Conservation (phyloP, 768 basidiomycete genomes). For the Tricholoma furcatifolium region DNA sequence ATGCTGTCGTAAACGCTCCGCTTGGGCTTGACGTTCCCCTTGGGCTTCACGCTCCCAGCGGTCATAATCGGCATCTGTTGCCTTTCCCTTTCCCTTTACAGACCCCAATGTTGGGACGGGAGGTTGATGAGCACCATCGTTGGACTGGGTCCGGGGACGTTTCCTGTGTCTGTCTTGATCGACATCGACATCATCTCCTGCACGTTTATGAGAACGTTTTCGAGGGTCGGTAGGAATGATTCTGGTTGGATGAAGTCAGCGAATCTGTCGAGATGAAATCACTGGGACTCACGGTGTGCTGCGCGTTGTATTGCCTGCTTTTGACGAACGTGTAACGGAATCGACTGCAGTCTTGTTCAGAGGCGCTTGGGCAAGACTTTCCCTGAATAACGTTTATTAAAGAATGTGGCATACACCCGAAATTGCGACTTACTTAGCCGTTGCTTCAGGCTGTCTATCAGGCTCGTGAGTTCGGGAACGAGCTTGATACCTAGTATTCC, state of each 20-base stretch:
- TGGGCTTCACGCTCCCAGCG: background rate
- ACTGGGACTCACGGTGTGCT: too few species aligned
- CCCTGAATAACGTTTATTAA: background rate
- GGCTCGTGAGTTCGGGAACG: background rate
- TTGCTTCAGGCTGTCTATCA: background rate
- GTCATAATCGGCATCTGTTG: background rate
- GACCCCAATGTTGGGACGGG: too few species aligned
- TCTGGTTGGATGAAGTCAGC: too few species aligned
- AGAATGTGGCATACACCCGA: background rate
- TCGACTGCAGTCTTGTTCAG: too few species aligned
- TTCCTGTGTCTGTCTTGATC: conserved; percentile 9
- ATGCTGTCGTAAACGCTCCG: too few species aligned
- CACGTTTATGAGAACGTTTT: background rate
- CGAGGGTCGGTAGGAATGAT: background rate
- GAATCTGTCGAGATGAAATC: too few species aligned
- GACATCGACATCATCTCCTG: background rate
- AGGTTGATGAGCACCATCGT: background rate
- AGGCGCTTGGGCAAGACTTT: too few species aligned
- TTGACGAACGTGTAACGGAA: too few species aligned
- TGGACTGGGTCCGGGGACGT: background rate
- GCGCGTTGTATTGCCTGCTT: too few species aligned
- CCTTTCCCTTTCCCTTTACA: background rate
- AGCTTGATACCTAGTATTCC: conserved; percentile 1
- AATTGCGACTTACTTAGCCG: background rate
- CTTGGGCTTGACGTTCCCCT: too few species aligned